Base-by-base conservation (phyloP, 805 yeast genomes). In the Pichia cabralensis region DNA sequence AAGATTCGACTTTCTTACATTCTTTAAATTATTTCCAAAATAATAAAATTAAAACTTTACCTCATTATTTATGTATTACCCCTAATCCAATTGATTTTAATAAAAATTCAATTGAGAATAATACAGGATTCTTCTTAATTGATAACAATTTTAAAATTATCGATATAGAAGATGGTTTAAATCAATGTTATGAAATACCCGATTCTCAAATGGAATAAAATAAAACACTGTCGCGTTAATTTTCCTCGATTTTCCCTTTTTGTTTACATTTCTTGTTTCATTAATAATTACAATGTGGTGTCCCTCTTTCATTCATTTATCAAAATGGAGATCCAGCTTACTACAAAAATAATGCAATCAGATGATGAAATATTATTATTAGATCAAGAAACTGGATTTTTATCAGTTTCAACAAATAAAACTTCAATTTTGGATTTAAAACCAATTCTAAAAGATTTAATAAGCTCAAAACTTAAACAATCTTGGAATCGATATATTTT, bases 391-490 rank as follows among this genome's bases (percentile, higher is more conserved):
- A n/a, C n/a, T n/a, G n/a, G n/a, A n/a, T n/a, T n/a, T n/a, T n/a
- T n/a, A n/a, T n/a, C n/a, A n/a, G n/a, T n/a, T n/a, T n/a, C n/a
- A n/a, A n/a, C n/a, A n/a, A n/a, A n/a, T n/a, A n/a, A n/a, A n/a
- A n/a, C n/a, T n/a, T n/a, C n/a, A n/a, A n/a, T n/a, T n/a, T n/a
- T n/a, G n/a, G n/a, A n/a, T n/a, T n/a, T n/a, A n/a, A n/a, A n/a
- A n/a, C n/a, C n/a, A n/a, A n/a, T n/a, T n/a, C n/a, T n/a, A n/a
- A n/a, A n/a, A n/a, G n/a, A n/a, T n/a, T n/a, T n/a, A n/a, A n/a
- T n/a, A n/a, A n/a, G n/a, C n/a, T n/a, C n/a, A n/a, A 71, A 71
- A 34, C 61, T 55, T 30, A 56, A 50, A 30, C 68, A 63, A 42
- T 43, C 60, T 5, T 44, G 61, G 1, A 40, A 59, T 4, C 36